These are phyloP conservation scores for Spergularia bocconei DNA, from an alignment of 148 eudicot genomes.

Conservation along the genomic window DNA sequence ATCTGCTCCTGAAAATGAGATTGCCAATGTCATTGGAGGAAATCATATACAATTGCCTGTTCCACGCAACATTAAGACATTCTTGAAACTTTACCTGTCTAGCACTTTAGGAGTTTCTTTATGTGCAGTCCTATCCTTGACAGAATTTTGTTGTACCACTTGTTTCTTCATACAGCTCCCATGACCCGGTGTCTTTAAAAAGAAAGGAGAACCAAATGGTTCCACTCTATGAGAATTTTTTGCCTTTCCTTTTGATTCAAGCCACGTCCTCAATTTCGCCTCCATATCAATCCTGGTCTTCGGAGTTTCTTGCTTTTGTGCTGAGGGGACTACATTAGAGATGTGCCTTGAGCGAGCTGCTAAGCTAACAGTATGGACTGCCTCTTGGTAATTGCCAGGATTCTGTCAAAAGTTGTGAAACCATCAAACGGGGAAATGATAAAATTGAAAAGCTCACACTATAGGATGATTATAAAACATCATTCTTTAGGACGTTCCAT, in stretches of 20 bases:
- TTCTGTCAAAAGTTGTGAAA: slow-evolving; percentile 41
- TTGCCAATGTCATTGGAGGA: background rate
- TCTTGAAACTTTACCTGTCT: slow-evolving; percentile 35
- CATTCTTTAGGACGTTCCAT: slow-evolving; percentile 2
- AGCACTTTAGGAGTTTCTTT: slow-evolving; percentile 25
- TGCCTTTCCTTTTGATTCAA: slow-evolving; percentile 84
- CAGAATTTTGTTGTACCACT: slow-evolving; percentile 26
- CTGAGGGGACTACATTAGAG: slow-evolving; percentile 51
- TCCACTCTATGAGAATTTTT: slow-evolving; percentile 46
- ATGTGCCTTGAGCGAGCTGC: slow-evolving; percentile 91
- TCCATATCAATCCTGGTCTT: slow-evolving; percentile 74
- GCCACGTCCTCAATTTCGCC: slow-evolving; percentile 79
- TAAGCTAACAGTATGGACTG: slow-evolving; percentile 79
- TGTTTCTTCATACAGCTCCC: slow-evolving; percentile 44
- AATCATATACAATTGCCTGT: background rate
- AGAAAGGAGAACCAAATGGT: slow-evolving; percentile 47
- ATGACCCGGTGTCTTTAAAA: slow-evolving; percentile 45
- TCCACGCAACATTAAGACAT: background rate
- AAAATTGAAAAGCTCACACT: background rate
- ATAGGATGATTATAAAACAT: background rate
- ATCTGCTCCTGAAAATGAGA: slow-evolving; percentile 32
- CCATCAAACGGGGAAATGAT: background rate
- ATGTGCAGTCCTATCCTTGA: slow-evolving; percentile 37
- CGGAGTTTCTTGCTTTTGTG: slow-evolving; percentile 55
- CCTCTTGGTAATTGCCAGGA: slow-evolving; percentile 88